Base-by-base conservation (phyloP, 176 grass and related monocot genomes). In the Oryza rufipogon region DNA sequence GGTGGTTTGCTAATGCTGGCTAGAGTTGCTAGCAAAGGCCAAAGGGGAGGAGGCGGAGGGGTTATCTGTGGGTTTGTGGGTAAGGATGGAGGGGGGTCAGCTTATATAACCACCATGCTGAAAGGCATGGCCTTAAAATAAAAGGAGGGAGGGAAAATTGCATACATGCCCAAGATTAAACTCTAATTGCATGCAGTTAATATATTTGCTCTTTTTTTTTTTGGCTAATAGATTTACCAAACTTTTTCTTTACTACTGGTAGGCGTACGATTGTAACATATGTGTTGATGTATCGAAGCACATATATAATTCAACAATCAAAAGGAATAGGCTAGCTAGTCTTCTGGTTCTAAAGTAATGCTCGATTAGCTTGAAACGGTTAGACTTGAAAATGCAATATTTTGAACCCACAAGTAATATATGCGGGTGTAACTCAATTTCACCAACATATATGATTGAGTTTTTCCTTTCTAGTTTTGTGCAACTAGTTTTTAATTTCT, bases 31-130 rank as follows among this genome's bases (percentile, higher is more conserved):
- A 30, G 80, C 80, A 7, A 63, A 44, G 65, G 45, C 74, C 80
- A 7, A 63, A 44, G 65, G 45, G 66, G 63, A 47, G 4, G 63
- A 47, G 4, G 16, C 5, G 44, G 51, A 54, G 80, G 86, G 80
- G 78, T 86, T 86, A 61, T 83, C 74, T 52, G 80, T 87, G 89
- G 84, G 84, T 90, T 90, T 79, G 74, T 80, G 49, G 75, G 80
- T 74, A 67, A 1, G 36, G 36, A 76, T 41, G 39, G 39, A 7
- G 39, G 64, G 44, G 76, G 64, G 6, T 76, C 63, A 41, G 39
- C 63, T 90, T 90, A 87, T 90, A 90, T 83, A 87, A 82, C 54
- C 73, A 77, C 36, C 58, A 60, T 28, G 78, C 73, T 7, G 60
- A 25, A 68, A 77, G 32, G 17, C 23, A n/a, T 70, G 34, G 10